Evolutionary conservation across 345 rosid species (phyloP).

Genomic region (Sonneratia caseolaris): DNA sequence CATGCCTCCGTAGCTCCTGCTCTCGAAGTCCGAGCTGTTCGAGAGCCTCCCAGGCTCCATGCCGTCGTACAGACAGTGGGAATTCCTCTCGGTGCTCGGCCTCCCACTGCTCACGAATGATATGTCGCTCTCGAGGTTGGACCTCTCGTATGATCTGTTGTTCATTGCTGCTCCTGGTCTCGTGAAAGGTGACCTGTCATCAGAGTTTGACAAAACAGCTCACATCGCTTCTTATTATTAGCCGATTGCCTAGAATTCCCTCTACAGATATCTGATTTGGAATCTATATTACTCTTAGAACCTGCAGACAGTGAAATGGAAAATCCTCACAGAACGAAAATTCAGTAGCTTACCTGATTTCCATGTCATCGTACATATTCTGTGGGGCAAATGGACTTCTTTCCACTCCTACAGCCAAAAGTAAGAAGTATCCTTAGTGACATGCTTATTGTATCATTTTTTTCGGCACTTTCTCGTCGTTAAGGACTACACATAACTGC

Average conservation of each 20-base stretch:
- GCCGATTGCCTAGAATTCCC: neutral
- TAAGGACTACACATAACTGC: no score
- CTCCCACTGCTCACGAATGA: conserved; percentile 69
- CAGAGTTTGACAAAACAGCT: neutral
- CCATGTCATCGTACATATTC: conserved; percentile 21
- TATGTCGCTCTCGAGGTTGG: conserved; percentile 47
- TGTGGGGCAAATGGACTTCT: conserved; percentile 13
- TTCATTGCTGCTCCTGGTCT: conserved; percentile 15
- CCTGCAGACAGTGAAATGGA: neutral
- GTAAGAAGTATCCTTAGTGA: no score
- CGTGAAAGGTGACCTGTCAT: conserved; percentile 53
- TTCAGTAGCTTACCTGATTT: conserved; percentile 22
- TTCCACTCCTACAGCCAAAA: conserved; percentile 1
- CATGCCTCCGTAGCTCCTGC: conserved; percentile 20
- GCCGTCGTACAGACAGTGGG: conserved; percentile 28
- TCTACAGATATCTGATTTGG: no score
- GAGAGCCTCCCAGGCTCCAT: conserved; percentile 34
- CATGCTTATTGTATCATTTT: no score
- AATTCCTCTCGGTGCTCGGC: conserved; percentile 38
- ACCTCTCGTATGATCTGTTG: conserved; percentile 29
- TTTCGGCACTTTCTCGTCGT: no score
- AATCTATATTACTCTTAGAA: no score
- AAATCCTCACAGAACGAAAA: neutral
- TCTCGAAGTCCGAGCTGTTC: conserved; percentile 36
- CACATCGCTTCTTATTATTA: neutral